Evolutionary conservation across 108 stramenopile species (phyloP).

Genomic region (Cyclotella baltica): DNA sequence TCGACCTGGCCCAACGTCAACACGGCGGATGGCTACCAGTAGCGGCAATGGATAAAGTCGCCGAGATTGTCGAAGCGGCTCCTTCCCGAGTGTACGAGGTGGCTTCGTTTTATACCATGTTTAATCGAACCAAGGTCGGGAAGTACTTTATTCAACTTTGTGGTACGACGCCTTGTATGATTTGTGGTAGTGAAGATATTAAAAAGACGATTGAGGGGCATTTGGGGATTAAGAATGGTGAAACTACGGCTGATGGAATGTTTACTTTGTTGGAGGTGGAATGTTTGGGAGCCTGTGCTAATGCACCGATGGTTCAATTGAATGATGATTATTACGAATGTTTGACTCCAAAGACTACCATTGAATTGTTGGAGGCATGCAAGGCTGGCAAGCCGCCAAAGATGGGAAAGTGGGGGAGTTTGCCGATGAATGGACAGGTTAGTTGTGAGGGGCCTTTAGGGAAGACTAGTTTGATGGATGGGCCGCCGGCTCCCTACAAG

Average conservation of each 20-base stretch:
- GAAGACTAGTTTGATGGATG: constrained; percentile 85
- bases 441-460: constrained; percentile 99
- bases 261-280: constrained; percentile 99
- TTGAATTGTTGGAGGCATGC: constrained; percentile 95
- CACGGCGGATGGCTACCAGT: constrained; percentile 98
- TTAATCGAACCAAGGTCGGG: constrained; percentile 99
- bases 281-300: constrained; percentile 99
- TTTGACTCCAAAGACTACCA: constrained; percentile 94
- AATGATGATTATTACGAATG: constrained; percentile 99
- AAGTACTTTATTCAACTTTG: constrained; percentile 99
- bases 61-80: constrained; percentile 88
- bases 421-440: constrained; percentile 99
- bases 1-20: constrained; percentile 97
- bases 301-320: constrained; percentile 99
- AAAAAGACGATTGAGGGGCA: constrained; percentile 97
- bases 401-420: constrained; percentile 99
- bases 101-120: constrained; percentile 99
- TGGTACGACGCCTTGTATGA: constrained; percentile 99
- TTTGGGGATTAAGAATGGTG: constrained; percentile 96
- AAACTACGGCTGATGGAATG: constrained; percentile 96
- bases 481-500: constrained; percentile 64
- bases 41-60: constrained; percentile 99
- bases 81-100: constrained; percentile 98
- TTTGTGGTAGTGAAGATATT: constrained; percentile 98
- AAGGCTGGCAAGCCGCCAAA: constrained; percentile 87